phyloP scores from a whole-genome alignment of 306 rosid species.

The Argentina anserina region DNA sequence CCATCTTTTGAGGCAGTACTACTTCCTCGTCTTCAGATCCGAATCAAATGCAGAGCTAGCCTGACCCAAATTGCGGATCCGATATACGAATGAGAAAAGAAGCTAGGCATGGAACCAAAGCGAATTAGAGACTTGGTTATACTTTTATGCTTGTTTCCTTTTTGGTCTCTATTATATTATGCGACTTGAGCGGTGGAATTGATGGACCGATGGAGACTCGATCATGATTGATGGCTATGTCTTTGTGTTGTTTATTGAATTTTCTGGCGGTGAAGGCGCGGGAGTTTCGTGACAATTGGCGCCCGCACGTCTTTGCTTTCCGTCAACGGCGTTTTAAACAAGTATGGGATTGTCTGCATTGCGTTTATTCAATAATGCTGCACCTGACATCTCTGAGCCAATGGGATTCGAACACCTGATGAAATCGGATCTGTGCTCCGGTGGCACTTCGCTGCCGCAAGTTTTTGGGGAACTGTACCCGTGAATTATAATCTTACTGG shows the following conservation, averaged over 20 bases:
- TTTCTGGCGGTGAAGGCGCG: constrained; percentile 25
- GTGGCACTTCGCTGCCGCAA: background rate
- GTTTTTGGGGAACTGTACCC: background rate
- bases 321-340: constrained; percentile 18
- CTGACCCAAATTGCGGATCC: too few species aligned
- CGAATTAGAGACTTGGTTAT: constrained; percentile 3
- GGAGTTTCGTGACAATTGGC: constrained; percentile 38
- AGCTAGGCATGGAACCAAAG: background rate
- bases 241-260: background rate
- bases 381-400: background rate
- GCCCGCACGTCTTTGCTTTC: constrained; percentile 28
- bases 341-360: background rate
- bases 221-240: background rate
- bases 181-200: background rate
- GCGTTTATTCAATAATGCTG: background rate
- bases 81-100: background rate
- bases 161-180: background rate
- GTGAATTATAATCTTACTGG: too few species aligned
- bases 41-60: background rate
- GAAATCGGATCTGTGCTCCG: background rate
- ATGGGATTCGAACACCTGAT: background rate
- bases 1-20: background rate
- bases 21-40: background rate
- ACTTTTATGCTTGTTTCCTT: background rate
- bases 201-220: background rate